Evolutionary conservation across 345 rosid species (phyloP), one percentile per base, ranked within the genome.

Genomic region (Murraya paniculata): DNA sequence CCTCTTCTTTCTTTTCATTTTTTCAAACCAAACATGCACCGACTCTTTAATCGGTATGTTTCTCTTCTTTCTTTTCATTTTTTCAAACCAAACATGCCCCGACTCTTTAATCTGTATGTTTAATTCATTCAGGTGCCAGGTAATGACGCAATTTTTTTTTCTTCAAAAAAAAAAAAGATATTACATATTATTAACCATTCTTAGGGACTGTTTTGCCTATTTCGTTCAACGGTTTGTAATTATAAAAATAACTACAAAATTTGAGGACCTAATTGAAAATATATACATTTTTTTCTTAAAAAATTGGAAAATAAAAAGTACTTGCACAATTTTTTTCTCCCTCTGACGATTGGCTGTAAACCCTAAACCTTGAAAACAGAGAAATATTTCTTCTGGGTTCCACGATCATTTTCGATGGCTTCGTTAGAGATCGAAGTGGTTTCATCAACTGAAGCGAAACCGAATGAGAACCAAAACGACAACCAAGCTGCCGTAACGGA

Each of bases 351-450:
- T 72, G 16, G 28, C 13, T 22, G 48, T 35, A 38, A 73, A 39
- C 57, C 77, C 68, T 60, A 25, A 74, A 27, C 68, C 77, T 21
- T 57, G 19, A 69, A 45, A 25, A 2, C 7, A 3, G 27, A 41
- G 16, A 25, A 41, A 16, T 16, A 22, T 10, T 8, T 76, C 5
- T 45, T 45, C 18, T 45, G 5, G 35, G n/a, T 60, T 9, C n/a
- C 27, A 58, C 36, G 14, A 35, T 65, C 69, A 33, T 65, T 65
- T 38, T 59, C 69, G 27, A 90, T 91, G 93, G 91, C 86, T 80
- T 88, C 90, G 33, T 85, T 88, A 24, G 90, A 90, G 92, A 90
- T 91, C 84, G 87, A 91, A 80, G 88, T 91, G 50, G 87, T 85
- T 30, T 35, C 78, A 13, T 70, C 88, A 22, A 16, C 84, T 14